Conservation (phyloP, 495 filamentous ascomycete species). For the Penicillium mononematosum region DNA sequence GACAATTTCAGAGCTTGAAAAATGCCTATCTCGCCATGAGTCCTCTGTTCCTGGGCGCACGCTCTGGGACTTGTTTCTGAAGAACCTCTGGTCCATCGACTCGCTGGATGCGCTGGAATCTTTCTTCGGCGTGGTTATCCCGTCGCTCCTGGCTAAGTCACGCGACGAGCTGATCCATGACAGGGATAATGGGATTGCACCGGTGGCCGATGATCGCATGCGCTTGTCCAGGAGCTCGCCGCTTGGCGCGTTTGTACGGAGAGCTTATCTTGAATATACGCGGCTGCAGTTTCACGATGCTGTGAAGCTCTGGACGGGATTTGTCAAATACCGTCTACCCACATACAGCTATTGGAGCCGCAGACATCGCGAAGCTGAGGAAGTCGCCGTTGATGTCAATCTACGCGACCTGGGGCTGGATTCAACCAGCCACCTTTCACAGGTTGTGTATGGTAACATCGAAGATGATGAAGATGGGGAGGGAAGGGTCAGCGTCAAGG, state of each 20-base stretch:
- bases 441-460: conserved; percentile 63
- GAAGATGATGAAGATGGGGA: conserved; percentile 46
- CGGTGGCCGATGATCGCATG: conserved; percentile 40
- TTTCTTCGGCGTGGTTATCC: conserved; percentile 58
- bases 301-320: conserved; percentile 72
- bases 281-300: conserved; percentile 75
- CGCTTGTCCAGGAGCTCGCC: conserved; percentile 68
- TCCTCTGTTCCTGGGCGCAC: conserved; percentile 74
- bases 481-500: conserved; percentile 65
- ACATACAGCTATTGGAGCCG: conserved; percentile 69
- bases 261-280: conserved; percentile 74
- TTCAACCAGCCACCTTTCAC: conserved; percentile 47
- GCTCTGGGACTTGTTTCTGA: conserved; percentile 81
- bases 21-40: conserved; percentile 55
- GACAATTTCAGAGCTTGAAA: conserved; percentile 66
- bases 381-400: conserved; percentile 68
- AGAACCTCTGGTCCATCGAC: conserved; percentile 81
- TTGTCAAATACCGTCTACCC: conserved; percentile 74
- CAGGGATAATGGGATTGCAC: conserved; percentile 49
- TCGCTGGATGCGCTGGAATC: conserved; percentile 72
- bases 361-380: conserved; percentile 60
- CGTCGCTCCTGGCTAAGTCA: conserved; percentile 58
- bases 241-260: conserved; percentile 79
- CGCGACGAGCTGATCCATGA: conserved; percentile 53
- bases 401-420: conserved; percentile 45